Conservation (phyloP, 177 flowering plant genomes). For the Vitis hybrid region DNA sequence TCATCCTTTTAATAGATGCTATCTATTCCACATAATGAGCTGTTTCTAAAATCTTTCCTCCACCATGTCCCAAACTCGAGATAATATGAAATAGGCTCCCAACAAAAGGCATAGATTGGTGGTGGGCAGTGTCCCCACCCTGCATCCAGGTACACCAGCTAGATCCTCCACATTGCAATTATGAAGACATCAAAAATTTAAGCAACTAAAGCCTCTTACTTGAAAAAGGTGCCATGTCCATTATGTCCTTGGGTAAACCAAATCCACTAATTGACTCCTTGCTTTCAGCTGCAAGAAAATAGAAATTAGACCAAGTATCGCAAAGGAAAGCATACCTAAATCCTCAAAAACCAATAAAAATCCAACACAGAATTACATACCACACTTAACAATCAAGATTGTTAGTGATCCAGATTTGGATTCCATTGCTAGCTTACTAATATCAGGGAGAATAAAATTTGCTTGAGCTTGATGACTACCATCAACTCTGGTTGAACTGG, state of each 20-base stretch:
- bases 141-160: too few relatives aligned
- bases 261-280: slow-evolving; percentile 26
- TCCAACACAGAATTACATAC: slow-evolving; percentile 35
- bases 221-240: slow-evolving; percentile 33
- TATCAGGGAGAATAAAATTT: slow-evolving; percentile 73
- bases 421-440: slow-evolving; percentile 58
- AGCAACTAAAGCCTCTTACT: slow-evolving; percentile 26
- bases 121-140: too few relatives aligned
- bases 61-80: too few relatives aligned
- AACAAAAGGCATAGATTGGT: too few relatives aligned
- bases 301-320: background rate
- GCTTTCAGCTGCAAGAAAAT: slow-evolving; percentile 41
- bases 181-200: too few relatives aligned
- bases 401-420: slow-evolving; percentile 56
- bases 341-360: slow-evolving; percentile 5
- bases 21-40: too few relatives aligned
- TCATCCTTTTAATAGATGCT: too few relatives aligned
- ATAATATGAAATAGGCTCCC: too few relatives aligned
- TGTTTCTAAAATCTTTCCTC: too few relatives aligned
- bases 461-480: slow-evolving; percentile 47
- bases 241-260: slow-evolving; percentile 26
- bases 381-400: slow-evolving; percentile 71
- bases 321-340: background rate
- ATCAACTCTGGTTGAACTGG: slow-evolving; percentile 35
- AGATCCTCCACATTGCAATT: too few relatives aligned